These are phyloP conservation scores for Pseudofabraea citricarpa DNA, from an alignment of 2,329 filamentous ascomycete genomes.

Conservation along the genomic window DNA sequence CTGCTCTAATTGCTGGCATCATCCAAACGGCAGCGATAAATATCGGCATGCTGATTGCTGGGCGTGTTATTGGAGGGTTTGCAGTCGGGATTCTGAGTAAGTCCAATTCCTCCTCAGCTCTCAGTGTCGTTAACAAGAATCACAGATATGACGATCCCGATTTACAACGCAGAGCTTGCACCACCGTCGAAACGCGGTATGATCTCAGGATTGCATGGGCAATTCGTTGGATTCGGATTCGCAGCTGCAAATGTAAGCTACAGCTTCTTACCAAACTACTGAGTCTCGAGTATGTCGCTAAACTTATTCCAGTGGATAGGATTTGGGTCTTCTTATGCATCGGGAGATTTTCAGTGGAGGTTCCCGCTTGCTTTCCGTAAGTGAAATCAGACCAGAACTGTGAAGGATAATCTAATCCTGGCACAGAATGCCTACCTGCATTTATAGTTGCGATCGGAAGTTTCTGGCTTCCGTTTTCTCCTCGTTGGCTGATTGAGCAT, in stretches of 20 bases:
- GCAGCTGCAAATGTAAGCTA: conserved; percentile 40
- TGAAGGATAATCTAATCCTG: background rate
- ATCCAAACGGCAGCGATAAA: background rate
- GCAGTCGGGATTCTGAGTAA: background rate
- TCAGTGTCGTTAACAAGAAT: background rate
- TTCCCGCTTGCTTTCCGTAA: background rate
- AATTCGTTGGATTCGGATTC: conserved; percentile 48
- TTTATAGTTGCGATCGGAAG: background rate
- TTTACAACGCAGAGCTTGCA: conserved; percentile 19
- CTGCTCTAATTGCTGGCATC: background rate
- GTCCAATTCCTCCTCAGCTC: no score
- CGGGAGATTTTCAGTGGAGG: background rate
- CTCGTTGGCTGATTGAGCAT: background rate
- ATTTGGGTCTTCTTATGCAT: background rate
- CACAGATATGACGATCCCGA: conserved; percentile 5
- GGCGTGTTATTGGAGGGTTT: background rate
- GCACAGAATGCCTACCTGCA: background rate
- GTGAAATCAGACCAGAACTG: background rate
- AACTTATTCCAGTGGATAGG: background rate
- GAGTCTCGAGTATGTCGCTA: background rate
- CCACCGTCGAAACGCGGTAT: conserved; percentile 24
- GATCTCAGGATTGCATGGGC: conserved; percentile 24
- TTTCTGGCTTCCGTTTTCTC: background rate
- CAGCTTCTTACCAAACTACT: background rate
- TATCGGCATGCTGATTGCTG: background rate